A percentile compares a stretch with the other conserved stretches of the same genome.
Conservation (phyloP, 495 filamentous ascomycete genomes). For the Pyronema domesticum region DNA sequence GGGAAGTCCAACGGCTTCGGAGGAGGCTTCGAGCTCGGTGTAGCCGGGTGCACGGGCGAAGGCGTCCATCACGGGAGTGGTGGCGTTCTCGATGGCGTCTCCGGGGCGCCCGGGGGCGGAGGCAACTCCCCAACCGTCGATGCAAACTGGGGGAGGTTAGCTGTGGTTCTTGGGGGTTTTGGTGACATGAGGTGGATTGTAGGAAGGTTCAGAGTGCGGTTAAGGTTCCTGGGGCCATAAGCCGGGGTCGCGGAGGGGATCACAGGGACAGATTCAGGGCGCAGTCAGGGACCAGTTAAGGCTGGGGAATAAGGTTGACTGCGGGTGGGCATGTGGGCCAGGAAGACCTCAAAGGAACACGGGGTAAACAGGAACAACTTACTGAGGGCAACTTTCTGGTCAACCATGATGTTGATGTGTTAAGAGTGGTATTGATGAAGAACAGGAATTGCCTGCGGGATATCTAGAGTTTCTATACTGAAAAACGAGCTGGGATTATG, state of each 20-base stretch:
- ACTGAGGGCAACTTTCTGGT: conserved; percentile 90
- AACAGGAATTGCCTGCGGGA: neutral
- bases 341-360: no score
- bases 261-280: no score
- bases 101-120: conserved; percentile 60
- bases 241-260: conserved; percentile 9
- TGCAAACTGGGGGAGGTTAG: conserved; percentile 48
- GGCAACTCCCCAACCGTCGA: conserved; percentile 94
- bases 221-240: neutral
- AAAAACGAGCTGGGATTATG: no score
- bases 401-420: conserved; percentile 33
- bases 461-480: conserved; percentile 2
- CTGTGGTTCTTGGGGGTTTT: conserved; percentile 1
- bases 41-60: conserved; percentile 62
- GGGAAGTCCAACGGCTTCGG: conserved; percentile 82
- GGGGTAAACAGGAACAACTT: conserved; percentile 23
- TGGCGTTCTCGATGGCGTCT: conserved; percentile 82
- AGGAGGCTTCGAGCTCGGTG: conserved; percentile 84
- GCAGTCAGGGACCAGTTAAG: no score
- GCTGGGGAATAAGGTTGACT: no score
- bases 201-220: neutral
- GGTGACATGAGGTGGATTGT: neutral
- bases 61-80: conserved; percentile 80
- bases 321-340: no score
- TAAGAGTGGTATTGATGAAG: neutral